phyloP scores from a whole-genome alignment of 495 filamentous ascomycete genomes.

The Penicillium steckii region DNA sequence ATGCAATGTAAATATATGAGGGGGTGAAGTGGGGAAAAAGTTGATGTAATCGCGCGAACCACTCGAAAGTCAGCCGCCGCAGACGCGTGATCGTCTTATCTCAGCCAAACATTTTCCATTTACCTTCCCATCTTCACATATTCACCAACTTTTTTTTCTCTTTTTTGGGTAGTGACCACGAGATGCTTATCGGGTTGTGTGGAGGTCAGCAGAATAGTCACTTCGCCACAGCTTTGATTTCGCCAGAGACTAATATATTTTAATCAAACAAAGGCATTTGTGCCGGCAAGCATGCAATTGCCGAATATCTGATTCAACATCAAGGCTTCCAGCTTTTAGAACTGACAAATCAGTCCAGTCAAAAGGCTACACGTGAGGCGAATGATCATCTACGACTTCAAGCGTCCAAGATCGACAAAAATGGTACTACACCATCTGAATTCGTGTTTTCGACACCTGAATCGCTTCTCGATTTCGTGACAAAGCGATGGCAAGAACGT shows the following conservation, averaged over 20 bases:
- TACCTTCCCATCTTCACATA: background rate
- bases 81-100: conserved; percentile 9
- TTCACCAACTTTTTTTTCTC: background rate
- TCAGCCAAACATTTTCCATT: conserved; percentile 1
- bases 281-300: conserved; percentile 84
- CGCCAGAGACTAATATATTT: conserved; percentile 12
- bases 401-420: conserved; percentile 21
- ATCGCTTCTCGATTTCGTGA: conserved; percentile 77
- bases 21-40: conserved; percentile 8
- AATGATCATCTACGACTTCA: conserved; percentile 32
- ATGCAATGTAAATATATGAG: background rate
- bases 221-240: background rate
- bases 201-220: conserved; percentile 60
- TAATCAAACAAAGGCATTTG: conserved; percentile 70
- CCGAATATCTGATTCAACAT: conserved; percentile 73
- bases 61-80: background rate
- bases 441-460: conserved; percentile 56
- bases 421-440: conserved; percentile 23
- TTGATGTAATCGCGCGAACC: conserved; percentile 14
- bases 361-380: conserved; percentile 21
- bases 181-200: conserved; percentile 91
- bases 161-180: conserved; percentile 6
- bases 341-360: conserved; percentile 20
- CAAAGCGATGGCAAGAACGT: conserved; percentile 73
- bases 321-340: conserved; percentile 64